phyloP scores from a whole-genome alignment of 140 eudicot genomes.

The Cichorium intybus region DNA sequence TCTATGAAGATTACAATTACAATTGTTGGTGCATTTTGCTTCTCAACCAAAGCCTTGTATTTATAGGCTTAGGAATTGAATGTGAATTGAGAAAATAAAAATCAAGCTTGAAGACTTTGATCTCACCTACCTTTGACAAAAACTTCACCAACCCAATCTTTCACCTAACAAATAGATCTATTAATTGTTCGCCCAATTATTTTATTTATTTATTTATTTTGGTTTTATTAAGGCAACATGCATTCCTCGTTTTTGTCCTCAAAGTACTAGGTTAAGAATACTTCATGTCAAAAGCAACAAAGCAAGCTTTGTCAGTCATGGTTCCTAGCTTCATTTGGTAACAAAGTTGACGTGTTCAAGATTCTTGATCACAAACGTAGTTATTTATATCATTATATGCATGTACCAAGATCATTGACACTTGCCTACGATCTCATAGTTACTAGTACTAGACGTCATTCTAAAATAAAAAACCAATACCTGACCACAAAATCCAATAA shows the following conservation, averaged over 20 bases:
- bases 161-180: too few species aligned
- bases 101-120: too few species aligned
- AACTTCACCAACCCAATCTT: too few species aligned
- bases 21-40: too few species aligned
- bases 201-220: too few species aligned
- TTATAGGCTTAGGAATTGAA: too few species aligned
- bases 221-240: neutral
- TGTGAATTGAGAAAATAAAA: too few species aligned
- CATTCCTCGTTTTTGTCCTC: neutral
- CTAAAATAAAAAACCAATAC: too few species aligned
- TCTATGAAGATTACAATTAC: too few species aligned
- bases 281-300: neutral
- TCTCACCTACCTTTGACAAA: too few species aligned
- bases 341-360: constrained; percentile 7
- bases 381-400: neutral
- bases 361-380: neutral
- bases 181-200: too few species aligned
- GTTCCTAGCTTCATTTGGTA: constrained; percentile 19
- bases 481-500: neutral
- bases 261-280: neutral
- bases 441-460: neutral
- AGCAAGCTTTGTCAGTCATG: neutral
- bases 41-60: too few species aligned
- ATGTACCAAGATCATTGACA: neutral
- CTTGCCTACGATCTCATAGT: neutral